Conservation (phyloP, 495 filamentous ascomycete genomes). For the Aeminium ludgeri region DNA sequence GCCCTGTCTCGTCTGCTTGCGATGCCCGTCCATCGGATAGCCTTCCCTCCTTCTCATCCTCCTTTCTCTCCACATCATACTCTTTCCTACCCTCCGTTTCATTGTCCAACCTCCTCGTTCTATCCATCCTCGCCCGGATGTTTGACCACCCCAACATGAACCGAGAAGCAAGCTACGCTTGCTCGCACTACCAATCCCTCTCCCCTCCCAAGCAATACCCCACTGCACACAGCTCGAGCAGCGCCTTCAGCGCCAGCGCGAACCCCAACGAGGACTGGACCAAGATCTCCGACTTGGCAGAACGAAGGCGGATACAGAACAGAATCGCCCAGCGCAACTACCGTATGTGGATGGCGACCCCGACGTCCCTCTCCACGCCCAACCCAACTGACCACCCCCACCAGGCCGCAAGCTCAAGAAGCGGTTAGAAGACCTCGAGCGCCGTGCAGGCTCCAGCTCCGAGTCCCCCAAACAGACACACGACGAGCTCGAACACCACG, state of each 20-base stretch:
- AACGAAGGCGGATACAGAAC: constrained; percentile 90
- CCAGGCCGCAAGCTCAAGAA: constrained; percentile 98
- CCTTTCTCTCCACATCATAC: no score
- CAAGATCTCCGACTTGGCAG: constrained; percentile 93
- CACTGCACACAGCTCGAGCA: constrained; percentile 43
- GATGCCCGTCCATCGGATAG: no score
- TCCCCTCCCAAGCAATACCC: constrained; percentile 9
- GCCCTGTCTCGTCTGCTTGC: no score
- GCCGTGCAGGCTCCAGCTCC: constrained; percentile 72
- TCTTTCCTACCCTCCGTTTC: no score
- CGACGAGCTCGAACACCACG: constrained; percentile 37
- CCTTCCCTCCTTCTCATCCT: no score
- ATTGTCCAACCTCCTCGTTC: no score
- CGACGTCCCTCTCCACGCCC: background rate
- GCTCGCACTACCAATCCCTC: constrained; percentile 3
- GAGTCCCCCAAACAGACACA: constrained; percentile 47
- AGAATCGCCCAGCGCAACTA: constrained; percentile 96
- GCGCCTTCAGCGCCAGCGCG: constrained; percentile 89
- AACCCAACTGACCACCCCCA: background rate
- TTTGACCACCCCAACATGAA: constrained; percentile 14
- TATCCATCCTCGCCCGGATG: constrained; percentile 2
- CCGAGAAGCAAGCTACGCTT: constrained; percentile 9
- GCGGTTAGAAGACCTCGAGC: constrained; percentile 87
- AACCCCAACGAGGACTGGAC: constrained; percentile 99
- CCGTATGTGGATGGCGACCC: constrained; percentile 45